Evolutionary conservation across 179 eudicot species (phyloP).

Genomic region (Beta macrorhiza): DNA sequence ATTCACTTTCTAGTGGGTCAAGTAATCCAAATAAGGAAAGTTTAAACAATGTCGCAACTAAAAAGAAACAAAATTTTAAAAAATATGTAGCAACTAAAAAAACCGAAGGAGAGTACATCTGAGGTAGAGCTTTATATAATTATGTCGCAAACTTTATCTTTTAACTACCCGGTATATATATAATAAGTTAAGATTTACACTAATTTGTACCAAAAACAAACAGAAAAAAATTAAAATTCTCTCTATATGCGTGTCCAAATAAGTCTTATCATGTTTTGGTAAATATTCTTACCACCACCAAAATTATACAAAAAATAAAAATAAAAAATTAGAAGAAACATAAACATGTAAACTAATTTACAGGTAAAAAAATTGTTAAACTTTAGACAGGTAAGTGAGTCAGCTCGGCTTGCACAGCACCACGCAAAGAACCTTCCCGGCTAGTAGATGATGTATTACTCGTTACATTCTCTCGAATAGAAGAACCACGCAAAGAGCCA

Average conservation of each 20-base stretch:
- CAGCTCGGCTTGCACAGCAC: slow-evolving; percentile 16
- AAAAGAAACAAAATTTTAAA: no score
- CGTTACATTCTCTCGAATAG: slow-evolving; percentile 13
- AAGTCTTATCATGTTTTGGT: slow-evolving; percentile 12
- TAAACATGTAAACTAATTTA: slow-evolving; percentile 9
- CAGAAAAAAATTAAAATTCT: neutral
- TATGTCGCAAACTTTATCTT: no score
- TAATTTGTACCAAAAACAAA: neutral
- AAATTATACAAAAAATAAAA: neutral
- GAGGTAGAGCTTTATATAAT: no score
- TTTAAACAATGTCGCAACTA: no score
- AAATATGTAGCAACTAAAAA: no score
- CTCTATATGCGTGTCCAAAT: neutral
- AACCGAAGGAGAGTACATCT: no score
- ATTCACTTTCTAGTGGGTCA: no score
- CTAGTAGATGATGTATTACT: neutral
- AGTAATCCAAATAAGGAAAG: no score
- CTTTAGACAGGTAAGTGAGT: slow-evolving; percentile 22
- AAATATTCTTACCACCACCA: slow-evolving; percentile 7
- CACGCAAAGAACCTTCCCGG: slow-evolving; percentile 34
- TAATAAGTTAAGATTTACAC: neutral
- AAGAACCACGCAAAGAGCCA: slow-evolving; percentile 33
- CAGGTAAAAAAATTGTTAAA: slow-evolving; percentile 14
- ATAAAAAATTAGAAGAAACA: neutral
- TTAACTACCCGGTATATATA: neutral